Evolutionary conservation across 2,329 filamentous ascomycete species (phyloP).

Genomic region (Magnaporthales sp.): DNA sequence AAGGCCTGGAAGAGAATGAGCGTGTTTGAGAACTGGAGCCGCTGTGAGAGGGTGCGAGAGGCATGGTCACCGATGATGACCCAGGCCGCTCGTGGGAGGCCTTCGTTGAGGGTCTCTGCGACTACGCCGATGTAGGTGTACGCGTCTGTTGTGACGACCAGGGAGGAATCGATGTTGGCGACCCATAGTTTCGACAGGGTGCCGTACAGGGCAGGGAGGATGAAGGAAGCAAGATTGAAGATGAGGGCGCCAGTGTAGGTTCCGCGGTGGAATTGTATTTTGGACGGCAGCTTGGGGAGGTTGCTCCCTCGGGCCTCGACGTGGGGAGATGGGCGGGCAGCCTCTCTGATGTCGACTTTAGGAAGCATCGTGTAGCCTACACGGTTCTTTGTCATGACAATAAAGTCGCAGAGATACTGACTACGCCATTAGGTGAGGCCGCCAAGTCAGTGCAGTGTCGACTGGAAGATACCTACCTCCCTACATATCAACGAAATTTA

Average conservation of each 20-base stretch:
- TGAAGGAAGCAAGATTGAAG: constrained; percentile 55
- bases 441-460: too few species aligned
- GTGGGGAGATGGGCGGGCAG: not conserved
- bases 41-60: constrained; percentile 37
- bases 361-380: not conserved
- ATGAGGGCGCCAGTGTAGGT: constrained; percentile 13
- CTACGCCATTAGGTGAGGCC: not conserved
- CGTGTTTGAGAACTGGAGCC: constrained; percentile 54
- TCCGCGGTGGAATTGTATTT: not conserved
- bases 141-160: constrained; percentile 54
- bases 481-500: too few species aligned
- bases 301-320: not conserved
- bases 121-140: constrained; percentile 64
- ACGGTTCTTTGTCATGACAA: not conserved
- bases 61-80: constrained; percentile 58
- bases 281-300: not conserved
- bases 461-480: too few species aligned
- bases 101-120: constrained; percentile 63
- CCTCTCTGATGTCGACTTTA: not conserved
- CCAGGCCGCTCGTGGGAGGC: constrained; percentile 60
- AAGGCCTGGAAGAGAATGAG: constrained; percentile 51
- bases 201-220: constrained; percentile 57
- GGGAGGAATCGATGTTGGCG: constrained; percentile 53
- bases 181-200: constrained; percentile 66
- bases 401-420: not conserved